Evolutionary conservation across 108 stramenopile species (phyloP), one percentile per base, ranked within the genome.

Genomic region (Skeletonema marinoi): DNA sequence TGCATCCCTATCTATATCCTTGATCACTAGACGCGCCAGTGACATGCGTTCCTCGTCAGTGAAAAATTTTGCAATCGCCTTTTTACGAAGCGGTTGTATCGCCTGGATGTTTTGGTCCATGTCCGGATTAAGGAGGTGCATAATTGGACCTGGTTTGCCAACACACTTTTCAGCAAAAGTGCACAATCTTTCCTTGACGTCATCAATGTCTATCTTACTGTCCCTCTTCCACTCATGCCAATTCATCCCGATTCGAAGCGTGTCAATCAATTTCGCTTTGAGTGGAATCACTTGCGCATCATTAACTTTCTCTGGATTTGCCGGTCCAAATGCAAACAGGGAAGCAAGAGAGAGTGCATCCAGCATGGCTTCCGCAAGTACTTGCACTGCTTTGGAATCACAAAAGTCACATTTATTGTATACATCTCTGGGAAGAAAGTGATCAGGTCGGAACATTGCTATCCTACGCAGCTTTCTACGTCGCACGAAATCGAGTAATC

Each of bases 331-430:
- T 0, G 56, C 31, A 44, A 78, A 71, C 9, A 78, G 56, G 11
- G 65, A 35, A 3, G 78, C 70, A 50, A 78, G 70, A 32, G 78
- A 60, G 6, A 78, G 51, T 32, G 78, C 78, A 46, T 78, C 78
- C 16, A 78, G 64, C 70, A 78, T 71, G 9, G 70, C 69, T 65
- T 66, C 66, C 31, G 87, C 82, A 10, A 90, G 72, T 30, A 51
- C 62, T 16, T 77, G 59, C 11, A 78, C 75, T 13, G 84, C 80
- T n/a, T 66, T 74, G 4, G 89, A 90, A 85, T 90, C 89, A 19
- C 87, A 88, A 64, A 85, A 81, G 69, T 86, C 73, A 54, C 89
- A 90, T 72, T 87, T 73, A 32, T 72, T 60, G 56, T 71, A 78
- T 3, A 82, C 51, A 19, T 82, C 81, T 10, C 25, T 32, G 12